Evolutionary conservation across 805 yeast species (phyloP), one percentile per base, ranked within the genome.

Genomic region (Candida germanica): DNA sequence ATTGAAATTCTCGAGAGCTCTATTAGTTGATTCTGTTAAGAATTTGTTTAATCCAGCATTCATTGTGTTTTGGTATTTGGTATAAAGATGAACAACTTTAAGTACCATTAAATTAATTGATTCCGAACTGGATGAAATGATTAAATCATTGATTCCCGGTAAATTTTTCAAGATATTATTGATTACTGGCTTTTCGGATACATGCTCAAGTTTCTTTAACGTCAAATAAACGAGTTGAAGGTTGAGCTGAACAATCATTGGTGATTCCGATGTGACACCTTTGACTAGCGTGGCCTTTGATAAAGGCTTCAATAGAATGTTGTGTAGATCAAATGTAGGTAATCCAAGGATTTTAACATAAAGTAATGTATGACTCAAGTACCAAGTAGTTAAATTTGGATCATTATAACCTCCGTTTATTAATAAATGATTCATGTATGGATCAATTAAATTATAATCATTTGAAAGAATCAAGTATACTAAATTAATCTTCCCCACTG

Each of bases 351-450:
- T 67, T 39, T 77, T 75, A 1, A 80, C 69, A 29, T 81, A 60
- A 2, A 87, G 56, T 17, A 81, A 64, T 1, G 87, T 74, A 58
- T 76, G 83, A 6, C 93, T 84, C 31, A 87, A 68, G 88, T 94
- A 89, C 63, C 83, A 87, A 9, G 91, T 80, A 1, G 91, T 70
- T 38, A 83, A 61, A 32, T 80, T 76, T 0, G 97, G 95, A 42
- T 85, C 94, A 51, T 85, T 83, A 13, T 78, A 66, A 36, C 80
- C 78, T 3, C 80, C 73, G 33, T 62, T 59, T n/a, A 65, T 54
- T 2, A 75, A 70, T 10, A 79, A 50, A 60, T 78, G 71, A 38
- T 72, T 64, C 44, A 78, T 69, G 47, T 83, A 89, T 1, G 88
- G 84, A 1, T 87, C 79, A 1, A 85, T 69, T 15, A 91, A 64